Evolutionary conservation across 1,284 basidiomycete species (phyloP), one percentile per base, ranked within the genome.

Genomic region (Trichosporon inkin): DNA sequence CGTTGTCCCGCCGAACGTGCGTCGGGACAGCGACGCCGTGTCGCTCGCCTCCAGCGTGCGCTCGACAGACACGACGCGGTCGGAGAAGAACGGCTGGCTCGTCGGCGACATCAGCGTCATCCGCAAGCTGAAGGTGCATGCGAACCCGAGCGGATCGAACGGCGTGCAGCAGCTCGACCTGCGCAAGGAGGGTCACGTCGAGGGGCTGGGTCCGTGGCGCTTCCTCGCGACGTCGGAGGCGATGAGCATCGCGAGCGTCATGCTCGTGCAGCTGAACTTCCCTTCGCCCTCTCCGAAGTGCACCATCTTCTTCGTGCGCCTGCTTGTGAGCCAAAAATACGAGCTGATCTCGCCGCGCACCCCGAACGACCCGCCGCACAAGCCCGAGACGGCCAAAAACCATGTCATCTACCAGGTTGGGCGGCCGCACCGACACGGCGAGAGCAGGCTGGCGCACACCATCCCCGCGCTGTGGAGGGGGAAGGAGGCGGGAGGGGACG

Each of bases 221-320:
- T 69, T 77, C 60, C 64, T 56, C n/a, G 68, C 69, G 16, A 63
- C 65, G 17, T 65, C 71, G 10, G 77, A 79, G 58, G 71, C 71
- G 69, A 75, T 77, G 60, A 67, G 68, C 16, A 71, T 79, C 36
- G 72, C 74, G 1, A 64, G 69, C 19, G 73, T 73, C 51, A 60
- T 75, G 52, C 60, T 75, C 19, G 37, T 78, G 6, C 64, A 67
- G 13, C 58, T 78, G 41, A 61, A 58, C 22, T 57, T 70, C 2
- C 74, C 72, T 13, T 55, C 68, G 1, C 76, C 77, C 1, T 68
- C 70, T 4, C 69, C 72, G 0, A 39, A 37, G 19, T 63, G 64
- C n/a, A 73, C 76, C 17, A 72, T 78, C 63, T 79, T 77, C 66
- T 70, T 75, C 56, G 59, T 68, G 22, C 74, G 76, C 22, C 65